Evolutionary conservation across 176 grass and related monocot species (phyloP).

Genomic region (Poa pratensis): DNA sequence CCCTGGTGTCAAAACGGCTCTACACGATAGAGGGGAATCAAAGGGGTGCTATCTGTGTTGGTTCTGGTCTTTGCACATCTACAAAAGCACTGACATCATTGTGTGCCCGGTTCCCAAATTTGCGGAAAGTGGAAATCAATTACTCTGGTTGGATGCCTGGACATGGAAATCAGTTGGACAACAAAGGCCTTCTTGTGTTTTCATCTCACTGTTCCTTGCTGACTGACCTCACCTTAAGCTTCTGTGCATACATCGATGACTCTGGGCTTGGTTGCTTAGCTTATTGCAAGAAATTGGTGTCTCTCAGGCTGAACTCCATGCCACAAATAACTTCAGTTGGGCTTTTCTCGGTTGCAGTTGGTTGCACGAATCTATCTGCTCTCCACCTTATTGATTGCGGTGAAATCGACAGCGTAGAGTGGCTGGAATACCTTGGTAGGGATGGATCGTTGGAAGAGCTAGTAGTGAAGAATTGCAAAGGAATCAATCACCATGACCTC

Average conservation of each 20-base stretch:
- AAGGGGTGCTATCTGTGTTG: conserved; percentile 12
- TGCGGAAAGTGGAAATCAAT: conserved; percentile 52
- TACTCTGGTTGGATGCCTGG: conserved; percentile 62
- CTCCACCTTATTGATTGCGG: background rate
- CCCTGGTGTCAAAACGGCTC: conserved; percentile 56
- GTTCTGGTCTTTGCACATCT: background rate
- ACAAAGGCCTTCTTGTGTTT: conserved; percentile 49
- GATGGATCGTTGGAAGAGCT: background rate
- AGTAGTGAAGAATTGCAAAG: background rate
- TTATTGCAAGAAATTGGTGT: background rate
- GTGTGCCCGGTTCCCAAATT: conserved; percentile 10
- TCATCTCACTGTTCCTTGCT: conserved; percentile 21
- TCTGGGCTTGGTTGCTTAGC: background rate
- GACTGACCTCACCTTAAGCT: conserved; percentile 45
- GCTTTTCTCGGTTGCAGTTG: background rate
- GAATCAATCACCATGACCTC: conserved; percentile 11
- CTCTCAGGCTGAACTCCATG: background rate
- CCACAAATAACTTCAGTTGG: background rate
- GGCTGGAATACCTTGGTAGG: background rate
- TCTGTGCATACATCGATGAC: background rate
- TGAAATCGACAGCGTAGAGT: background rate
- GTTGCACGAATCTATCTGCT: background rate
- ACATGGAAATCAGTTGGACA: conserved; percentile 55
- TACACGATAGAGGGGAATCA: conserved; percentile 41
- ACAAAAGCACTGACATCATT: conserved; percentile 14